Base-by-base conservation (phyloP, 2,329 filamentous ascomycete species). In the Pseudogymnoascus sp. region DNA sequence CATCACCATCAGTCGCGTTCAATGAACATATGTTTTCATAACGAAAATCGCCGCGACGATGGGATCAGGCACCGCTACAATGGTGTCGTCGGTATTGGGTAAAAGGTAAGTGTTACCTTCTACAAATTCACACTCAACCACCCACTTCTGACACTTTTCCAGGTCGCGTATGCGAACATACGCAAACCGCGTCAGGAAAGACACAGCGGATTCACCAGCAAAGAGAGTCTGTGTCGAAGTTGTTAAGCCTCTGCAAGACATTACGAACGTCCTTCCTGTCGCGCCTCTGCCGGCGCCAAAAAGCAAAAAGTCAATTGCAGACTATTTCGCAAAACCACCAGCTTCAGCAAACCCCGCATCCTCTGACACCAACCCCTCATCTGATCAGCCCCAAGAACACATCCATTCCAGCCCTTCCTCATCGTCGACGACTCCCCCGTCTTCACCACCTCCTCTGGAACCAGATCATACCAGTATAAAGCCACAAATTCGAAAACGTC, bases 131-230 rank as follows among this genome's bases (percentile, higher is more conserved):
- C 28, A 13, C 28, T 57, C 51, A 19, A 57, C 28, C 28, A 57
- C 51, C 10, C 51, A 57, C n/a, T 57, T 57, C 51, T 57, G 6
- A 57, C 51, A 34, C 51, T 57, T 10, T 34, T 57, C 10, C 51
- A 57, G 51, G 7, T 57, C 51, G 28, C 51, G 51, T 34, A 57
- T 57, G 25, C 51, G 51, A 34, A 57, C 28, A 57, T 57, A 57
- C 51, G 51, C 25, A 54, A 54, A 54, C 25, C 48, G 51, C 28
- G n/a, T 57, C 16, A 34, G 28, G 28, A 34, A 57, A 57, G 51
- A 57, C n/a, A 34, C 28, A 34, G 51, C 28, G 16, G 51, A 57
- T 34, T 21, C 51, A 21, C 51, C 25, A 4, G 51, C 28, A 34
- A 57, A 34, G 51, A 57, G n/a, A 34, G 28, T 19, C 51, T 34